Evolutionary conservation across 106 monocot genomes (phyloP).

Genomic region (Gastrodia elata): DNA sequence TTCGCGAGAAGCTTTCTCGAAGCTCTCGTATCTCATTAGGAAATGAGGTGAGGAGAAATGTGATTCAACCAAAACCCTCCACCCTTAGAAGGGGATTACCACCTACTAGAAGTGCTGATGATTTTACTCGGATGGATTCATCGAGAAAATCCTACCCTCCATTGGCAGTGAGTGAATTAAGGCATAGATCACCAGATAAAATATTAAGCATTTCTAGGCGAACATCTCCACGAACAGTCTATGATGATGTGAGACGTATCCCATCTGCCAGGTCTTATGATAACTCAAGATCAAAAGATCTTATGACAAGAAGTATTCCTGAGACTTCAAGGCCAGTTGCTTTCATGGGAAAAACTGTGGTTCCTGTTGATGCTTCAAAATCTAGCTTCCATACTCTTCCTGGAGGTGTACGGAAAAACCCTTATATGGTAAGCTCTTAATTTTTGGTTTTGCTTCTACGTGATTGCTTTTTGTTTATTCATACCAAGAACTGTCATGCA

Average conservation of each 20-base stretch:
- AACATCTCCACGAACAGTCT: slow-evolving; percentile 35
- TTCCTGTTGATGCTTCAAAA: slow-evolving; percentile 32
- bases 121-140: slow-evolving; percentile 46
- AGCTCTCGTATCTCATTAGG: slow-evolving; percentile 18
- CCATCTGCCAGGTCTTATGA: slow-evolving; percentile 36
- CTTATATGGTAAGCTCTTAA: slow-evolving; percentile 28
- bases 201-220: slow-evolving; percentile 32
- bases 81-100: slow-evolving; percentile 31
- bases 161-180: slow-evolving; percentile 21
- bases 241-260: slow-evolving; percentile 17
- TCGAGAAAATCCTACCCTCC: slow-evolving; percentile 35
- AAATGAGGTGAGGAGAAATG: slow-evolving; percentile 14
- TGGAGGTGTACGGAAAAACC: slow-evolving; percentile 22
- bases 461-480: not conserved
- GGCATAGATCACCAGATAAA: slow-evolving; percentile 61
- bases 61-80: slow-evolving; percentile 20
- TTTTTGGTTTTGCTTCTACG: not conserved
- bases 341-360: slow-evolving; percentile 23
- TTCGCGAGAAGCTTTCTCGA: slow-evolving; percentile 65
- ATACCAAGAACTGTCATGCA: not conserved
- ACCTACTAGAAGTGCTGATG: slow-evolving; percentile 63
- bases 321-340: slow-evolving; percentile 31
- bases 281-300: slow-evolving; percentile 18
- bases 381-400: slow-evolving; percentile 25
- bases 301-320: slow-evolving; percentile 20